phyloP scores from a whole-genome alignment of 371 early-diverging fungal genomes.

The Mortierella sp. region DNA sequence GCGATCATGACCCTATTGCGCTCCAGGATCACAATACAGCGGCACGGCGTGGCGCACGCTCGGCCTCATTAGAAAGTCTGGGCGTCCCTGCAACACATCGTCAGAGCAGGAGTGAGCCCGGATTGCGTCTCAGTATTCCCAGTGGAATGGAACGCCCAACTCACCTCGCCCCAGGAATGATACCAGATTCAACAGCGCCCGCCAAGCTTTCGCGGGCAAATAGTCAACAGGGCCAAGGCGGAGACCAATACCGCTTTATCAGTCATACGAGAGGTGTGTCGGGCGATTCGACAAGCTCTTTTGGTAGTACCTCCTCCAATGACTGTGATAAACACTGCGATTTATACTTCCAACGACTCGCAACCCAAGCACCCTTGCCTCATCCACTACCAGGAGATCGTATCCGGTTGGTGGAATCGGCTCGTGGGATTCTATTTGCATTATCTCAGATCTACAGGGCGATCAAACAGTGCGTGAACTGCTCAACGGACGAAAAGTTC shows the following conservation, averaged over 20 bases:
- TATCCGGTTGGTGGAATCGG: slow-evolving; percentile 39
- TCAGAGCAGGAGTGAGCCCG: slow-evolving; percentile 41
- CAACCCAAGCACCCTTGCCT: slow-evolving; percentile 21
- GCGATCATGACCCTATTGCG: no score
- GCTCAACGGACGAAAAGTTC: slow-evolving; percentile 46
- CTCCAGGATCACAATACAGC: no score
- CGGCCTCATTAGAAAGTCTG: slow-evolving; percentile 33
- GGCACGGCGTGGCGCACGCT: background rate
- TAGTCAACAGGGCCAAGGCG: slow-evolving; percentile 31
- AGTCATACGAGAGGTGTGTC: slow-evolving; percentile 47
- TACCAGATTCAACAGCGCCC: slow-evolving; percentile 21
- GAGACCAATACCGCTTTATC: slow-evolving; percentile 46
- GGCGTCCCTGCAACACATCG: slow-evolving; percentile 22
- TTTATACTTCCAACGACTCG: slow-evolving; percentile 47
- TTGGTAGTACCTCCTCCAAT: slow-evolving; percentile 37
- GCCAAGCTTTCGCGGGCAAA: slow-evolving; percentile 19
- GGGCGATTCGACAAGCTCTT: slow-evolving; percentile 46
- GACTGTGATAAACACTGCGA: slow-evolving; percentile 50
- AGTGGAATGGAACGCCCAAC: slow-evolving; percentile 8
- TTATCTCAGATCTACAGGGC: slow-evolving; percentile 50
- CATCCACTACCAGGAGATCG: slow-evolving; percentile 34
- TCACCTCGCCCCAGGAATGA: background rate
- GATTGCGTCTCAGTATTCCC: slow-evolving; percentile 33
- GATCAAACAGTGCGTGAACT: slow-evolving; percentile 44
- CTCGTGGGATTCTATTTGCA: slow-evolving; percentile 51